Percentiles rank a stretch among this genome's conserved stretches.
phyloP scores from a whole-genome alignment of 2,329 filamentous ascomycete species.

The Colletotrichum musicola region DNA sequence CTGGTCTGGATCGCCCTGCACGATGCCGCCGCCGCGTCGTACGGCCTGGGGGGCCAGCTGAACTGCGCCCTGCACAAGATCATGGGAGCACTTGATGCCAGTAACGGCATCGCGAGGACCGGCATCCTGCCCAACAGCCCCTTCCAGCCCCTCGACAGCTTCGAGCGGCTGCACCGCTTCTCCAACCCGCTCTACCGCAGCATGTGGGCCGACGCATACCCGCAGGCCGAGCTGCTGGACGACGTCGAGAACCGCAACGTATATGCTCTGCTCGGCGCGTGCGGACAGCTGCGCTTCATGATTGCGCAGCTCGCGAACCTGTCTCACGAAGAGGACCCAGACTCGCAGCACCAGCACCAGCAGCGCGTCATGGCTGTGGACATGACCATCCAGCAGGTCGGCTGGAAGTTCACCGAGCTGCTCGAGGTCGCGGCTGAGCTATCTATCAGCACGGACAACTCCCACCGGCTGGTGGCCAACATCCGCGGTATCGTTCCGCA shows the following conservation, averaged over 20 bases:
- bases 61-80: slow-evolving; percentile 44
- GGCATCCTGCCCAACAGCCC: slow-evolving; percentile 5
- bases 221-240: slow-evolving; percentile 50
- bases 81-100: slow-evolving; percentile 21
- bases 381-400: slow-evolving; percentile 41
- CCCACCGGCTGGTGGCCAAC: slow-evolving; percentile 49
- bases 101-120: slow-evolving; percentile 20
- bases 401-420: slow-evolving; percentile 43
- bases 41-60: slow-evolving; percentile 49
- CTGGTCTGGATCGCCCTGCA: slow-evolving; percentile 49
- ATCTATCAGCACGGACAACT: slow-evolving; percentile 43
- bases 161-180: slow-evolving; percentile 48
- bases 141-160: slow-evolving; percentile 39
- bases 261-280: slow-evolving; percentile 47
- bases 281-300: slow-evolving; percentile 48
- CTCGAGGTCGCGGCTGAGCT: slow-evolving; percentile 45
- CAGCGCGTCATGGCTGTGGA: slow-evolving; percentile 41
- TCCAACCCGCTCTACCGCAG: slow-evolving; percentile 49
- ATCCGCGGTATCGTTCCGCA: slow-evolving; percentile 51
- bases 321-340: slow-evolving; percentile 39
- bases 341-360: slow-evolving; percentile 40
- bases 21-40: slow-evolving; percentile 47
- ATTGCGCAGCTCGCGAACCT: slow-evolving; percentile 45
- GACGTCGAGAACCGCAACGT: slow-evolving; percentile 51
- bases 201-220: slow-evolving; percentile 50